phyloP scores from a whole-genome alignment of 192 early-diverging fungal species.

The Rhizoclosmatium sp. region DNA sequence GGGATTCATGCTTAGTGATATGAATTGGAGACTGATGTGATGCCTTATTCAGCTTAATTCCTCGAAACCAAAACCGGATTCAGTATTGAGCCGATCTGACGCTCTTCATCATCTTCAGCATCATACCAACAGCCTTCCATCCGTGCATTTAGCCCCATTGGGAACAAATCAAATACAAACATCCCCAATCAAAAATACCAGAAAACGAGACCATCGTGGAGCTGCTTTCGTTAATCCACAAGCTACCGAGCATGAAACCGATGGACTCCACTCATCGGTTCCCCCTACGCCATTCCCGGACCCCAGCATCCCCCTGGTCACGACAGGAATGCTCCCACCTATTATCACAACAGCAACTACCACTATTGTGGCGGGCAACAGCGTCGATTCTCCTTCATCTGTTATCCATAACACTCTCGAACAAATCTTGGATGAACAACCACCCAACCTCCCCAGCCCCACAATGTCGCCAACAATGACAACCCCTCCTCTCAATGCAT shows the following conservation, averaged over 20 bases:
- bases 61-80: neutral
- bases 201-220: conserved; percentile 9
- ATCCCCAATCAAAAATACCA: conserved; percentile 8
- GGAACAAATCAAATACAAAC: neutral
- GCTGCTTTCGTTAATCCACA: neutral
- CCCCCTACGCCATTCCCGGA: conserved; percentile 29
- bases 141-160: neutral
- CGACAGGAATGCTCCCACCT: neutral
- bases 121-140: conserved; percentile 1
- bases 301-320: neutral
- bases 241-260: neutral
- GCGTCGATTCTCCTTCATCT: neutral
- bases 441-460: conserved; percentile 54
- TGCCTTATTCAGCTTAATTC: conserved; percentile 4
- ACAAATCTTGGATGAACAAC: neutral
- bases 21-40: neutral
- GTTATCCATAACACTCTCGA: neutral
- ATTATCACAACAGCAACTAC: neutral
- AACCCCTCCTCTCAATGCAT: conserved; percentile 4
- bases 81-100: neutral
- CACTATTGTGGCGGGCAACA: neutral
- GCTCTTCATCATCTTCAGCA: conserved; percentile 32
- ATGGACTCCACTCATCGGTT: neutral
- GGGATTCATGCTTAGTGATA: neutral
- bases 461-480: conserved; percentile 53